Evolutionary conservation across 106 monocot species (phyloP), one percentile per base, ranked within the genome.

Genomic region (Xerophyta viscosa): DNA sequence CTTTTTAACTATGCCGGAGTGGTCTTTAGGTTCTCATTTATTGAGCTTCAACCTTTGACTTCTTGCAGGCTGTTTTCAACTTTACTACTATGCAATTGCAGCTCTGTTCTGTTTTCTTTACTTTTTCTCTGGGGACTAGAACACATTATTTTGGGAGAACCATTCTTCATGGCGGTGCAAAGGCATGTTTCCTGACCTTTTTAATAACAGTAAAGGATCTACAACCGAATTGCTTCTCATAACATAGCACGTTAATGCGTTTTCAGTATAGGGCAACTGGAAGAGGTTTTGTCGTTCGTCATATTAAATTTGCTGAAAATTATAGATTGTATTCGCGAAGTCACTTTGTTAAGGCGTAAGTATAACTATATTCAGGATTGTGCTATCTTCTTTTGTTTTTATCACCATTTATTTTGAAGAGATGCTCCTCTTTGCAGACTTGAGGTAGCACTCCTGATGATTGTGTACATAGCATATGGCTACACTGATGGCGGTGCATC

Each of bases 61-160:
- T 41, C 50, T 7, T 82, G 61, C 68, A 90, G 89, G 89, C 89
- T 63, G 61, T 84, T 52, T 70, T 90, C 41, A 83, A 29, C 55
- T 82, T 81, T 60, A 64, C 56, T n/a, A 77, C 85, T 30, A 78
- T 79, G 77, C 77, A 81, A 54, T 48, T 85, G 50, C 85, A 81
- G 60, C 64, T 81, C 13, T 75, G 69, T 48, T 60, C 75, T 45
- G 72, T 91, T 15, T 91, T 85, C 64, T 91, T 85, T 37, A 75
- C 81, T 20, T 85, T 78, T 57, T 77, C 90, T 55, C 87, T 87
- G 58, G 87, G 87, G 15, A 87, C 87, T 46, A 60, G 77, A 54
- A 87, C 82, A 37, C 87, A 87, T 55, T 87, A 87, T 62, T 87
- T 87, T 82, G 87, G 87, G 26, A 55, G 87, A 20, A 87, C 87